These are phyloP conservation scores for Aspergillus egyptiacus DNA, from an alignment of 495 filamentous ascomycete species.

Conservation along the genomic window DNA sequence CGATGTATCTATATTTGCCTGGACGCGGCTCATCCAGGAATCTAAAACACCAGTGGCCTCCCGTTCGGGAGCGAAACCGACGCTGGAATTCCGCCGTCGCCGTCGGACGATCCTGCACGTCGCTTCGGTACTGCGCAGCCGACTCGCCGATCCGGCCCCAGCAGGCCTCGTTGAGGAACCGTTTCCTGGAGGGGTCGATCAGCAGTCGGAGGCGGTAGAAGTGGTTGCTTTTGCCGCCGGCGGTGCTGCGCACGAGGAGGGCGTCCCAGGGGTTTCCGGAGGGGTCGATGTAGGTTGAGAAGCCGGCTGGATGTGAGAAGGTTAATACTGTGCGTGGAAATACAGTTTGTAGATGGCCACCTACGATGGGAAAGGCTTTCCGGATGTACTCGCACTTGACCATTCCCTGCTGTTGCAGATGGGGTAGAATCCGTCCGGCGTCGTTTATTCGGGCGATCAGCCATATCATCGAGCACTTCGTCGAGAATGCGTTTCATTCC, in stretches of 20 bases:
- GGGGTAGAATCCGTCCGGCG: background rate
- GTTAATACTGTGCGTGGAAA: too few relatives aligned
- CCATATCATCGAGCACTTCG: background rate
- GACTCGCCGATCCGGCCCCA: background rate
- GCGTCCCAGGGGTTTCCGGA: background rate
- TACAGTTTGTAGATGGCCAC: too few relatives aligned
- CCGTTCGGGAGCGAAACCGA: background rate
- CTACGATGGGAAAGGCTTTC: too few relatives aligned
- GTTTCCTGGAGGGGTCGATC: background rate
- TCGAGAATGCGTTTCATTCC: background rate
- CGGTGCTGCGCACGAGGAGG: background rate
- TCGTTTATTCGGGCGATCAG: background rate
- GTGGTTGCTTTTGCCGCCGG: background rate
- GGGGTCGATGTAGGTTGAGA: background rate
- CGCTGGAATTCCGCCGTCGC: background rate
- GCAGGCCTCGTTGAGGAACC: background rate
- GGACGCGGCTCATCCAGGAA: too few relatives aligned
- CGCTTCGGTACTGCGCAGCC: too few relatives aligned
- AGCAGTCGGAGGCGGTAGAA: background rate
- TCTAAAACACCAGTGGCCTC: too few relatives aligned
- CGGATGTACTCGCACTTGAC: too few relatives aligned
- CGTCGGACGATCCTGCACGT: background rate
- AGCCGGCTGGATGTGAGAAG: too few relatives aligned
- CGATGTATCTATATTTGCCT: too few relatives aligned
- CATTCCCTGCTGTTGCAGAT: too few relatives aligned